A percentile compares a stretch with the other conserved stretches of the same genome.
phyloP scores from a whole-genome alignment of 768 basidiomycete species.

The Lyophyllum semitale region DNA sequence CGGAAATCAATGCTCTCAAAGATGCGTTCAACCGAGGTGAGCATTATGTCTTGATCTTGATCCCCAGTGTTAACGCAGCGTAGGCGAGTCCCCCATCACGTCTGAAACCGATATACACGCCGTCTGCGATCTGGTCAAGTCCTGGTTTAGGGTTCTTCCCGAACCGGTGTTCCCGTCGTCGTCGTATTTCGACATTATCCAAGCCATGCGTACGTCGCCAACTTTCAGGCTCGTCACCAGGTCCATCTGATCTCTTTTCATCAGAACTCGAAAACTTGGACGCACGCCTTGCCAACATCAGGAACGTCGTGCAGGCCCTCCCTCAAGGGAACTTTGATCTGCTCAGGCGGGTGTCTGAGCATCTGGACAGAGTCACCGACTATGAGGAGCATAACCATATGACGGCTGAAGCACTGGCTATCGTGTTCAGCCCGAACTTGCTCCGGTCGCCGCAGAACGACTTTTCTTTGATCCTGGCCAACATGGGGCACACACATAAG shows the following conservation, averaged over 20 bases:
- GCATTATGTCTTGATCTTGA: neutral
- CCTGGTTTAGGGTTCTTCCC: slow-evolving; percentile 83
- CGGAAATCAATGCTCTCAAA: slow-evolving; percentile 67
- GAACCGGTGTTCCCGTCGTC: slow-evolving; percentile 75
- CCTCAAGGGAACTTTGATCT: slow-evolving; percentile 78
- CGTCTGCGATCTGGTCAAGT: slow-evolving; percentile 81
- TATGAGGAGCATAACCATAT: slow-evolving; percentile 89
- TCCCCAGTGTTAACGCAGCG: neutral
- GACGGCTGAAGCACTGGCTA: slow-evolving; percentile 83
- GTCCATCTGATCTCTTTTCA: slow-evolving; percentile 1
- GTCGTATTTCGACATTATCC: slow-evolving; percentile 69
- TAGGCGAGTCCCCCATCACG: slow-evolving; percentile 63
- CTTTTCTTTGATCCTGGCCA: slow-evolving; percentile 74
- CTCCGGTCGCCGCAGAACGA: slow-evolving; percentile 78
- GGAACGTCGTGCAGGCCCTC: slow-evolving; percentile 65
- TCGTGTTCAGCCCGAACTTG: slow-evolving; percentile 84
- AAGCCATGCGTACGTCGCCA: slow-evolving; percentile 61
- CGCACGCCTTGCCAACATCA: slow-evolving; percentile 61
- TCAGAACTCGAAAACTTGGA: slow-evolving; percentile 75
- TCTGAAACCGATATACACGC: slow-evolving; percentile 75
- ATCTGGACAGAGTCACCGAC: slow-evolving; percentile 90
- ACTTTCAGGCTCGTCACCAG: neutral
- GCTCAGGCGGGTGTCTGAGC: slow-evolving; percentile 77
- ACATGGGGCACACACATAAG: slow-evolving; percentile 78
- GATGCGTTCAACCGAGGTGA: slow-evolving; percentile 76